A percentile compares a stretch with the other conserved stretches of the same genome.
phyloP scores from a whole-genome alignment of 1,284 basidiomycete genomes.

The Thecaphora frezii region DNA sequence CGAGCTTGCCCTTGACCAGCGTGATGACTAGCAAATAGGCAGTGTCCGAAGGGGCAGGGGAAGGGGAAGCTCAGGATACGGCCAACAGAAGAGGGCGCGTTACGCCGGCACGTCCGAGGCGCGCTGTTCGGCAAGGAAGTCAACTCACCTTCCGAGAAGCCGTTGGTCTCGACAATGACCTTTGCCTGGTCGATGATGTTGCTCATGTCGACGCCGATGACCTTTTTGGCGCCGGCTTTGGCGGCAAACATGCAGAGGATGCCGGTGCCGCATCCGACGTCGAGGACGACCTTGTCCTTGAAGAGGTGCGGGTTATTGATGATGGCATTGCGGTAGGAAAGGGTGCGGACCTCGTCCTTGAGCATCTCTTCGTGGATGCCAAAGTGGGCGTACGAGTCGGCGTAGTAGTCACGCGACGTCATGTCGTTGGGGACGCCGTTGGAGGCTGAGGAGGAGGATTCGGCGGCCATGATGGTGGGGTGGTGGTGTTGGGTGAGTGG shows the following conservation, averaged over 20 bases:
- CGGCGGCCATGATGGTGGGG: not conserved
- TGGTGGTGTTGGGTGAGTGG: no score
- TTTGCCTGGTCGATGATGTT: conserved; percentile 99
- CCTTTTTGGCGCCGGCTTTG: conserved; percentile 92
- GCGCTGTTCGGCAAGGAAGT: no score
- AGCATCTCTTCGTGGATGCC: conserved; percentile 78
- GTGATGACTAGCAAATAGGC: conserved; percentile 66
- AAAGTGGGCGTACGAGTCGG: conserved; percentile 59
- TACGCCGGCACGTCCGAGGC: no score
- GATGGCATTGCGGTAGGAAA: conserved; percentile 92
- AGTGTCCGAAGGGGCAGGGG: not conserved
- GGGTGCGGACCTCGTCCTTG: conserved; percentile 93
- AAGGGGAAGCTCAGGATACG: no score
- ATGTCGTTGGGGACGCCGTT: conserved; percentile 31
- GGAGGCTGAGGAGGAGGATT: not conserved
- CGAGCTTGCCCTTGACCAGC: conserved; percentile 96
- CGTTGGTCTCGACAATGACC: conserved; percentile 94
- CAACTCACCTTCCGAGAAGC: conserved; percentile 74
- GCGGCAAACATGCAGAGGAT: conserved; percentile 99
- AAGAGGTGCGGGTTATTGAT: conserved; percentile 93
- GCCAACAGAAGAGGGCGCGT: no score
- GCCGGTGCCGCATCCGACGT: conserved; percentile 98
- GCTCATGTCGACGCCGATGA: conserved; percentile 90
- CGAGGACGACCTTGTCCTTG: conserved; percentile 75
- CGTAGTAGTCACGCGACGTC: conserved; percentile 57